A percentile compares a stretch with the other conserved stretches of the same genome.
Conservation (phyloP, 2,329 filamentous ascomycete species). For the Fusarium caatingaense region DNA sequence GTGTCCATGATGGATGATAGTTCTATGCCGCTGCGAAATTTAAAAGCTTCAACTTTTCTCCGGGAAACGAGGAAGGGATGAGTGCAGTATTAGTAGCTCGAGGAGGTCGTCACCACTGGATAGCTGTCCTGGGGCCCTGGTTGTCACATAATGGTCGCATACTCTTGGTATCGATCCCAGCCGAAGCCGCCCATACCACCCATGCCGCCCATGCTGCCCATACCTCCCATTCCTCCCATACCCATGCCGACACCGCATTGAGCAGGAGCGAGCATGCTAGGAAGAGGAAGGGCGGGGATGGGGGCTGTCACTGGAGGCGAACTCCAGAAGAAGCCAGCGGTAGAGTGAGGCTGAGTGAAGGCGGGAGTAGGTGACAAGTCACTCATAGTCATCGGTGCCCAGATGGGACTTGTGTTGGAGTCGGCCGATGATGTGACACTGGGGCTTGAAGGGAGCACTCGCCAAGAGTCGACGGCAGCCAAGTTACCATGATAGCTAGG, state of each 20-base stretch:
- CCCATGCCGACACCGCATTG: conserved; percentile 85
- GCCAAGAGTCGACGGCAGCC: conserved; percentile 85
- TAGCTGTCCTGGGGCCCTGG: conserved; percentile 62
- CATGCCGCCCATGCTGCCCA: conserved; percentile 72
- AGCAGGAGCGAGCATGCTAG: conserved; percentile 81
- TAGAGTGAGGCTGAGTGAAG: conserved; percentile 78
- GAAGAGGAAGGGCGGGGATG: conserved; percentile 81
- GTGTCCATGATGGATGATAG: conserved; percentile 51
- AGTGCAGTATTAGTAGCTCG: conserved; percentile 56
- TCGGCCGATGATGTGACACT: conserved; percentile 81
- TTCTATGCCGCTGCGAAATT: conserved; percentile 55
- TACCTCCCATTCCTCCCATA: conserved; percentile 76
- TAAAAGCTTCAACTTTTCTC: conserved; percentile 49
- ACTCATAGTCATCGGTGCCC: conserved; percentile 81
- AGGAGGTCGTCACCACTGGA: conserved; percentile 61
- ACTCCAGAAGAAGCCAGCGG: conserved; percentile 82
- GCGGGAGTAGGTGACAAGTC: conserved; percentile 84
- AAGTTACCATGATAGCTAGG: conserved; percentile 72
- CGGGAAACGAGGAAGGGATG: conserved; percentile 49
- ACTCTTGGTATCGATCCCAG: conserved; percentile 88
- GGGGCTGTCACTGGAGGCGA: conserved; percentile 79
- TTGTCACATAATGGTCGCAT: conserved; percentile 88
- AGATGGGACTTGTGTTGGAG: conserved; percentile 75
- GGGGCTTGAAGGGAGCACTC: conserved; percentile 88
- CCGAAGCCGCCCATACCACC: conserved; percentile 76